These are phyloP conservation scores for Chloranthus sessilifolius DNA, from an alignment of 164 flowering plant genomes.

Conservation along the genomic window DNA sequence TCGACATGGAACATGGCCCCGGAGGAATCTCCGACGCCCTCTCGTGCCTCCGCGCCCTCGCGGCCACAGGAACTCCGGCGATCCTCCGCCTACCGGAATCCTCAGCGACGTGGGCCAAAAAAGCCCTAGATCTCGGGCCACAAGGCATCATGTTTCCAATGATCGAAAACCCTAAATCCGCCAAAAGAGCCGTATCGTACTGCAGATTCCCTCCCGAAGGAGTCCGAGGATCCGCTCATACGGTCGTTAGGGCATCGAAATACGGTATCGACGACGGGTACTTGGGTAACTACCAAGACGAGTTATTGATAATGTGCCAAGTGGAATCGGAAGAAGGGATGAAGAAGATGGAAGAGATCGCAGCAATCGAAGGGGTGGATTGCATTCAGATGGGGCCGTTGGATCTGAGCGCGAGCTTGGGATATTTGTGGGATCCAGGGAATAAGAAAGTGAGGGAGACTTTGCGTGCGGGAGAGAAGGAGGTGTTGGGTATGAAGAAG, in stretches of 20 bases:
- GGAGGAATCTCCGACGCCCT: slow-evolving; percentile 77
- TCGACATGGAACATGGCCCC: slow-evolving; percentile 92
- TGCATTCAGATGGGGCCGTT: slow-evolving; percentile 91
- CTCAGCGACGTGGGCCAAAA: slow-evolving; percentile 72
- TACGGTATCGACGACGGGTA: slow-evolving; percentile 83
- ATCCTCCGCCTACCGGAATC: slow-evolving; percentile 73
- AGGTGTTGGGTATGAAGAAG: slow-evolving; percentile 30
- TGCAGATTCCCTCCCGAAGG: slow-evolving; percentile 83
- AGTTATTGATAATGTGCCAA: slow-evolving; percentile 84
- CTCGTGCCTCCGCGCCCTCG: slow-evolving; percentile 66
- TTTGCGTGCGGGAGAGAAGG: slow-evolving; percentile 64
- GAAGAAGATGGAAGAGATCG: slow-evolving; percentile 62
- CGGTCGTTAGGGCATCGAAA: slow-evolving; percentile 66
- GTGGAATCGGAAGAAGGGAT: slow-evolving; percentile 67
- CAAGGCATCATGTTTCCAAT: slow-evolving; percentile 95
- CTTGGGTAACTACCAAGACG: slow-evolving; percentile 52
- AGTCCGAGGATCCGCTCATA: slow-evolving; percentile 82
- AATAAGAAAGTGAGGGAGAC: slow-evolving; percentile 70
- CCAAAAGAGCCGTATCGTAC: slow-evolving; percentile 65
- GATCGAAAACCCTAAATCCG: slow-evolving; percentile 56
- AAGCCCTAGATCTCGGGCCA: slow-evolving; percentile 91
- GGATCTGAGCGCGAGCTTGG: slow-evolving; percentile 86
- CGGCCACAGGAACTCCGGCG: slow-evolving; percentile 57
- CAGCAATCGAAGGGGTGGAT: slow-evolving; percentile 86
- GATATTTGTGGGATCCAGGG: slow-evolving; percentile 90